Conservation (phyloP, 1,139 yeast genomes). For the Scheffersomyces stambukii region DNA sequence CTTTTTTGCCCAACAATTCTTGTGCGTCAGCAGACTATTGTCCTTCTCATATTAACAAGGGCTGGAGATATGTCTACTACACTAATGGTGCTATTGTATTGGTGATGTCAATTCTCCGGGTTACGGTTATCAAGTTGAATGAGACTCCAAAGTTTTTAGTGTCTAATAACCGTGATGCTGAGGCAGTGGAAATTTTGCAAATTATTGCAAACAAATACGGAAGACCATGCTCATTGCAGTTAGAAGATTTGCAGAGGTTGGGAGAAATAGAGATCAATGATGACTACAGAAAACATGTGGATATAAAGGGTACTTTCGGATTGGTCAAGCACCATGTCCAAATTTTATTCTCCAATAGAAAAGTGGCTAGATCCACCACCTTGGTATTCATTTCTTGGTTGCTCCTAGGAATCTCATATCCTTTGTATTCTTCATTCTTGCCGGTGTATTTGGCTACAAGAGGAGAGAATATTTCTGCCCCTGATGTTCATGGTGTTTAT, state of each 20-base stretch:
- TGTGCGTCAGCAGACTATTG: constrained; percentile 25
- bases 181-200: constrained; percentile 26
- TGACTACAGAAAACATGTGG: constrained; percentile 15
- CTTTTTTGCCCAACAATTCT: constrained; percentile 26
- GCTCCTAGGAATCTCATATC: constrained; percentile 49
- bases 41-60: constrained; percentile 26
- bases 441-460: constrained; percentile 43
- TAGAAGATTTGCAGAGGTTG: constrained; percentile 24
- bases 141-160: constrained; percentile 36
- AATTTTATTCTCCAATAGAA: constrained; percentile 34
- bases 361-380: constrained; percentile 35
- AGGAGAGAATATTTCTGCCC: constrained; percentile 40
- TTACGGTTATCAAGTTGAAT: constrained; percentile 21
- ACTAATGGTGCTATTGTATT: constrained; percentile 29
- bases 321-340: constrained; percentile 21
- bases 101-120: constrained; percentile 23
- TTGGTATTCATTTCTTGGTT: constrained; percentile 46
- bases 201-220: constrained; percentile 25
- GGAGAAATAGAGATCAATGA: constrained; percentile 21
- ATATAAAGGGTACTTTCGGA: constrained; percentile 13
- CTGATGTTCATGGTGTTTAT: constrained; percentile 36
- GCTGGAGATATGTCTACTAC: constrained; percentile 37
- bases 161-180: constrained; percentile 30
- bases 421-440: constrained; percentile 48
- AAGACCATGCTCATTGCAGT: constrained; percentile 24